Percentiles rank a stretch among this genome's conserved stretches.
These are phyloP conservation scores for Dichotomopilus funicola DNA, from an alignment of 2,329 filamentous ascomycete species.

Conservation along the genomic window DNA sequence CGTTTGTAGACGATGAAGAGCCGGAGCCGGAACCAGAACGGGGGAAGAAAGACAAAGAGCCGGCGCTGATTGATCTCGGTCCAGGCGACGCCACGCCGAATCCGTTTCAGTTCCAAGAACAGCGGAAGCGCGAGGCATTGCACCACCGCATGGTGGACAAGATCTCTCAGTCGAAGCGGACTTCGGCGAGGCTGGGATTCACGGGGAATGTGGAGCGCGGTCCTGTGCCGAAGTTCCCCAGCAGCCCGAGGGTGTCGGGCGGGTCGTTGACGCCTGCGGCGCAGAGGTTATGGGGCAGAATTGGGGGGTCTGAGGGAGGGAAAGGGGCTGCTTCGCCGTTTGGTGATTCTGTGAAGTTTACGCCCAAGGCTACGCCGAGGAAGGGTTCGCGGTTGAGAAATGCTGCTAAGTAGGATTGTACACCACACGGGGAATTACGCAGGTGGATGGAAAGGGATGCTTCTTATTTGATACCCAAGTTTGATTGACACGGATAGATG, in stretches of 20 bases:
- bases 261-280: slow-evolving; percentile 65
- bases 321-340: slow-evolving; percentile 34
- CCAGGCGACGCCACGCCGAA: slow-evolving; percentile 59
- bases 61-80: slow-evolving; percentile 48
- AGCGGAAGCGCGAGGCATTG: slow-evolving; percentile 69
- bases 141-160: slow-evolving; percentile 84
- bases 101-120: slow-evolving; percentile 73
- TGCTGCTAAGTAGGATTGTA: slow-evolving; percentile 22
- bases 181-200: slow-evolving; percentile 51
- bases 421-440: neutral
- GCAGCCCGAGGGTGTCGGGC: slow-evolving; percentile 51
- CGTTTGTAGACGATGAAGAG: slow-evolving; percentile 81
- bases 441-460: neutral
- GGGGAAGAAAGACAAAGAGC: slow-evolving; percentile 19
- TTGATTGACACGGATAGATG: neutral
- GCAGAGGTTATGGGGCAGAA: slow-evolving; percentile 58
- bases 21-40: slow-evolving; percentile 46
- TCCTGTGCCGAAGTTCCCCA: slow-evolving; percentile 64
- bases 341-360: slow-evolving; percentile 24
- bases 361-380: slow-evolving; percentile 33
- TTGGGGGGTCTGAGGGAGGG: slow-evolving; percentile 37
- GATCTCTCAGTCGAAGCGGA: slow-evolving; percentile 65
- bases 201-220: slow-evolving; percentile 53
- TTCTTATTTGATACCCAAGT: slow-evolving; percentile 7
- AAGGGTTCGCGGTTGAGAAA: slow-evolving; percentile 33